These are phyloP conservation scores for Fusarium equiseti DNA, from an alignment of 2,329 filamentous ascomycete genomes.

Conservation along the genomic window DNA sequence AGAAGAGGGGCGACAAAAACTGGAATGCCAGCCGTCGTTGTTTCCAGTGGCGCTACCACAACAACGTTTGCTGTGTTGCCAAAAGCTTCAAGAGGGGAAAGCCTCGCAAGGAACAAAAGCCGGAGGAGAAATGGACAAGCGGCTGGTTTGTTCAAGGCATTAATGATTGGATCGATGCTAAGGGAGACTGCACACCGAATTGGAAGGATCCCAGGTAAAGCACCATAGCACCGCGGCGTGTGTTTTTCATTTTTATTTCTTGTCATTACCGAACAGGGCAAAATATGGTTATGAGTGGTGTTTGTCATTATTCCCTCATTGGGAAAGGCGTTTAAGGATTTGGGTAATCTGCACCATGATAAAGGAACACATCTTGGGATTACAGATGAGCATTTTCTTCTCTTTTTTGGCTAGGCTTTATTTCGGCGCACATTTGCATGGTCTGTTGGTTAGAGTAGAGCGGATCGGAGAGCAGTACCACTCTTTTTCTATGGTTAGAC, in stretches of 20 bases:
- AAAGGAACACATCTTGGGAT: constrained; percentile 30
- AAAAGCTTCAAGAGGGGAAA: constrained; percentile 59
- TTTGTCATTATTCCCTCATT: constrained; percentile 4
- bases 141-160: constrained; percentile 63
- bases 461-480: constrained; percentile 1
- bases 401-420: constrained; percentile 10
- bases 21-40: constrained; percentile 54
- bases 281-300: constrained; percentile 9
- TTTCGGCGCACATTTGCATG: constrained; percentile 16
- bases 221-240: not conserved
- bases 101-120: constrained; percentile 51
- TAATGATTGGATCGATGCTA: constrained; percentile 60
- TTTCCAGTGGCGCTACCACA: constrained; percentile 62
- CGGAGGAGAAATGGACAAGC: constrained; percentile 54
- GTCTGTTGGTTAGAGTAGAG: constrained; percentile 19
- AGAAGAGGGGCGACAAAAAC: constrained; percentile 33
- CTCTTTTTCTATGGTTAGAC: constrained; percentile 12
- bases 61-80: constrained; percentile 59
- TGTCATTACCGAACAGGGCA: not conserved
- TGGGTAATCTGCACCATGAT: constrained; percentile 32
- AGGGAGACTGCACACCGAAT: constrained; percentile 57
- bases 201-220: constrained; percentile 55
- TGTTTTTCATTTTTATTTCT: constrained; percentile 1
- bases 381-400: constrained; percentile 3
- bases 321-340: constrained; percentile 29